Base-by-base conservation (phyloP, 2,329 filamentous ascomycete genomes). In the Xylariomycetidae sp. region DNA sequence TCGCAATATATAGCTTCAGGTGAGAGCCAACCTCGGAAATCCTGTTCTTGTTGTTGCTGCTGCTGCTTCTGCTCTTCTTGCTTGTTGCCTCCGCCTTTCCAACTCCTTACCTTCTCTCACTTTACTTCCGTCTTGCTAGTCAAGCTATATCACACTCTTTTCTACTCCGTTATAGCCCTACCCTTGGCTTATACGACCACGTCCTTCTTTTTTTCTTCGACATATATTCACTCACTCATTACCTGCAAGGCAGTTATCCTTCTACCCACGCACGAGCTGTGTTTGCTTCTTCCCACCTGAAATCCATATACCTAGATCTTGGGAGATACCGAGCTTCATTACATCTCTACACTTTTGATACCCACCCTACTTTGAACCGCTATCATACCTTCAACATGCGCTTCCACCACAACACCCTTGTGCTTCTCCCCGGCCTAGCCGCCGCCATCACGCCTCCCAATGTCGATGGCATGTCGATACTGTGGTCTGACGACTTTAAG, bases 401-500 rank as follows among this genome's bases (percentile, higher is more conserved):
- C 22, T 52, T 52, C 41, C 46, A 51, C 36, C 49, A 37, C 32
- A 27, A 46, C 12, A 33, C 57, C 16, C 39, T 54, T 25, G 34
- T 42, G 34, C 40, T 54, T 16, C 46, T 51, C 15, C 50, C 55
- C 25, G 44, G 40, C 44, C 39, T 57, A 10, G 51, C 37, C 25
- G 42, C 48, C 27, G 53, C 47, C 13, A 54, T 58, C 27, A 33
- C 42, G 12, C 49, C 55, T 9, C 53, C 53, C 19, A 46, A 35
- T 30, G 39, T 53, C 30, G 30, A 40, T 13, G 50, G 50, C 33
- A 54, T 54, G 50, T 43, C 26, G 11, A 37, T 53, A 25, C 23
- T 45, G 13, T 57, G 45, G 41, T 50, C 41, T 25, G 54, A 56
- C 11, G 42, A 39, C 25, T 57, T 56, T 35, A 48, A 51, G 33